Base-by-base conservation (phyloP, 1,284 basidiomycete species). In the Ganoderma sinense region DNA sequence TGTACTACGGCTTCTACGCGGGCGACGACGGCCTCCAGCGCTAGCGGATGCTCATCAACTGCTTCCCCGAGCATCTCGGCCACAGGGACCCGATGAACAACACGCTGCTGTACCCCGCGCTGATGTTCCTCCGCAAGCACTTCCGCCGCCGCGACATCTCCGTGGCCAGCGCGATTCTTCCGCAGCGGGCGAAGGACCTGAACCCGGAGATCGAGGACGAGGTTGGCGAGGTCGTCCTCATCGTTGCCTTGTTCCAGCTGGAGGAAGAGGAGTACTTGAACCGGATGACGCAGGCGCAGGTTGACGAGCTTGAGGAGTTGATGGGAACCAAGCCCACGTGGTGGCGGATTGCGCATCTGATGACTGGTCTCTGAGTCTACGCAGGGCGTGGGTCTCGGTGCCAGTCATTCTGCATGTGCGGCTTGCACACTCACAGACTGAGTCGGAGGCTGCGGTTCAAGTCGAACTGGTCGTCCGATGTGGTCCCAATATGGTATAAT, bases 1-100 rank as follows among this genome's bases (percentile, higher is more conserved):
- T 55, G 36, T 64, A 64, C 39, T 56, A 31, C 53, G 53, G 53
- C 53, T 31, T 56, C 53, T 56, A 56, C 29, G 55, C 55, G 2
- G 31, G 10, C 55, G 3, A 36, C 31, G n/a, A 13, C 4, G 14
- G 26, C 8, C 18, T 58, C 55, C 29, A n/a, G n/a, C n/a, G n/a
- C n/a, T n/a, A 58, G 55, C 18, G 20, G 55, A 36, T 36, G 55
- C 18, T 36, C 6, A 58, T 58, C 55, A 8, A 13, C 31, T 4
- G 8, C 26, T 58, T 58, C 31, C 16, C 26, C 7, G 11, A 58
- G 31, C 18, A 33, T 18, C 16, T 33, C 5, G 55, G 55, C 16
- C 18, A 20, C 55, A 33, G 31, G 31, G 18, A 58, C 31, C 55
- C 55, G 16, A 14, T 16, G 11, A 13, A 33, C 31, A 7, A 2